A percentile compares a stretch with the other conserved stretches of the same genome.
Evolutionary conservation across 2,329 filamentous ascomycete genomes (phyloP).

Genomic region (Penicillium sp.): DNA sequence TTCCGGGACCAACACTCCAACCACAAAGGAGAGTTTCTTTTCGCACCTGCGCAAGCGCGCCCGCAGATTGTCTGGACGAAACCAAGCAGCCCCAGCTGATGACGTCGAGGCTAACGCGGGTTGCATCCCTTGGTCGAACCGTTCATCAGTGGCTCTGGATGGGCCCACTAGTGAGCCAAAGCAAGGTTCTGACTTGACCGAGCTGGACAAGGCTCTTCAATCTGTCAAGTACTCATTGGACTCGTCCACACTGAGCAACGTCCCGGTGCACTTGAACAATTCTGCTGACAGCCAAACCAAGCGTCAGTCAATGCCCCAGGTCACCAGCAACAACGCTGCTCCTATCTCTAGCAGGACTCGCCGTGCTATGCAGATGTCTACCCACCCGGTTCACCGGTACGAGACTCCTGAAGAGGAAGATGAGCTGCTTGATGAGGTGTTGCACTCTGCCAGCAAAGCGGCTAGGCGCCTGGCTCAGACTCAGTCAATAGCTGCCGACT

Average conservation of each 20-base stretch:
- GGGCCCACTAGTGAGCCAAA: conserved; percentile 42
- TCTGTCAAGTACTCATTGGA: conserved; percentile 53
- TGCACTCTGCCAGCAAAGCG: conserved; percentile 66
- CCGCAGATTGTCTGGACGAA: conserved; percentile 79
- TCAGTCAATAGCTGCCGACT: conserved; percentile 32
- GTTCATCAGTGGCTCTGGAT: conserved; percentile 74
- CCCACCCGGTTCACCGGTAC: conserved; percentile 70
- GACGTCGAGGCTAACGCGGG: conserved; percentile 89
- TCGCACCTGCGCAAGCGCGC: conserved; percentile 92
- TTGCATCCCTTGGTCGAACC: conserved; percentile 78
- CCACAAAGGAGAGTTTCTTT: conserved; percentile 89
- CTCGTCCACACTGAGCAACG: conserved; percentile 29
- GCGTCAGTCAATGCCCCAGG: conserved; percentile 35
- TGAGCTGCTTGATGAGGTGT: conserved; percentile 81
- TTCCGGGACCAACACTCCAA: conserved; percentile 63
- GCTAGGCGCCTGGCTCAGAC: conserved; percentile 59
- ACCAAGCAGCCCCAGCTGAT: conserved; percentile 73
- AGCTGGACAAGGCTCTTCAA: conserved; percentile 54
- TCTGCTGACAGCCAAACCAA: conserved; percentile 26
- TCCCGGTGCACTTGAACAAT: conserved; percentile 31
- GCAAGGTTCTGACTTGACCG: conserved; percentile 47
- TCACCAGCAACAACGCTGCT: conserved; percentile 20
- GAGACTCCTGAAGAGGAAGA: conserved; percentile 95
- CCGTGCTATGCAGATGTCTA: conserved; percentile 60
- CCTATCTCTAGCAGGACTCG: conserved; percentile 73